Conservation (phyloP, 495 filamentous ascomycete species). For the Hypoxylon fuscum region DNA sequence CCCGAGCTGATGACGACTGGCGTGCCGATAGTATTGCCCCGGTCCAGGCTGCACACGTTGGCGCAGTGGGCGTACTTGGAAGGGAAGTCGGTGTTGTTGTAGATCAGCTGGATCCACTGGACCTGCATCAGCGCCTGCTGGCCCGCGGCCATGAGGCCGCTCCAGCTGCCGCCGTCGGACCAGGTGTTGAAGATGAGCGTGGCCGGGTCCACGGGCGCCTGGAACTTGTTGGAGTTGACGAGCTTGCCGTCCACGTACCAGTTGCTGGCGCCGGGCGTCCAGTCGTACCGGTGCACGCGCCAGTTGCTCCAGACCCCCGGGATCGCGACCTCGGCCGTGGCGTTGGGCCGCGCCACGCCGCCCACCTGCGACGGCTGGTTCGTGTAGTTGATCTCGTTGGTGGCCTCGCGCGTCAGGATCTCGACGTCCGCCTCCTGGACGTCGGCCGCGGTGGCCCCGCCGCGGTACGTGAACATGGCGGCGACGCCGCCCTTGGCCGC, state of each 20-base stretch:
- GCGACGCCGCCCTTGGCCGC: conserved; percentile 68
- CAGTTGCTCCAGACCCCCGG: conserved; percentile 68
- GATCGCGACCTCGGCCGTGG: conserved; percentile 49
- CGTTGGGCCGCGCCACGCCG: conserved; percentile 55
- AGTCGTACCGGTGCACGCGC: conserved; percentile 76
- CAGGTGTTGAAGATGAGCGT: conserved; percentile 76
- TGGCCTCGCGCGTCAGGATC: conserved; percentile 67
- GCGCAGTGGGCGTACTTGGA: conserved; percentile 25
- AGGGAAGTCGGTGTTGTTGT: conserved; percentile 61
- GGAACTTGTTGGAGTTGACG: conserved; percentile 66
- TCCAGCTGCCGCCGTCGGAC: conserved; percentile 78
- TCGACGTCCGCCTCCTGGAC: conserved; percentile 82
- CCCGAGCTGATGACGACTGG: conserved; percentile 15
- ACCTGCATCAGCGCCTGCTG: conserved; percentile 71
- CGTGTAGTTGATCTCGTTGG: conserved; percentile 69
- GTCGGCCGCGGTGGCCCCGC: conserved; percentile 40
- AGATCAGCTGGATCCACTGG: conserved; percentile 78
- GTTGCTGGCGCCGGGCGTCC: conserved; percentile 64
- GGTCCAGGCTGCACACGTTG: conserved; percentile 40
- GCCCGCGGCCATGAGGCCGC: conserved; percentile 69
- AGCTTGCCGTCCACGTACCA: conserved; percentile 72
- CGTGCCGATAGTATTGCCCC: conserved; percentile 6
- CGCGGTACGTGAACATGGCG: conserved; percentile 73
- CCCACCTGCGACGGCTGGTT: conserved; percentile 68
- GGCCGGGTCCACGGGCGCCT: conserved; percentile 65